Evolutionary conservation across 208 protist species (phyloP), one percentile per base, ranked within the genome.

Genomic region (Trypanosoma mega): DNA sequence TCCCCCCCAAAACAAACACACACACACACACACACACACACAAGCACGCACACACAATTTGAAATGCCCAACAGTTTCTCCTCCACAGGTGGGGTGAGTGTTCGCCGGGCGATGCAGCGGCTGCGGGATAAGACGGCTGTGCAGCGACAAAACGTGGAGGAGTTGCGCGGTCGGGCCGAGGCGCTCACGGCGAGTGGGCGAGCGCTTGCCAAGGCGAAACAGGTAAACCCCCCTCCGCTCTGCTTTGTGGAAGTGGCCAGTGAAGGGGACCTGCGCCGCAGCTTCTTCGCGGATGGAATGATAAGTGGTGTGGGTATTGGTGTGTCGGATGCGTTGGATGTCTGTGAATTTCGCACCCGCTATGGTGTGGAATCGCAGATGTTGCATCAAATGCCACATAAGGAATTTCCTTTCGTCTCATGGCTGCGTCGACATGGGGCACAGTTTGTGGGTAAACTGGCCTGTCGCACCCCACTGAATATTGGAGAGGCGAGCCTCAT

Each of bases 341-440:
- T 90, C 62, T 71, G 67, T 41, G 82, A 81, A 52, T 92, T 94
- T 49, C 73, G 75, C 56, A 90, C 81, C 11, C 72, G 80, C 48
- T 82, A 74, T 36, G 80, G 82, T 7, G 49, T 78, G 8, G 67
- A 88, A 27, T 80, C 84, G 7, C 72, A 78, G 29, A 57, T 85
- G 50, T 61, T 82, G 23, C 81, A 87, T 36, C 76, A 82, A 48
- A 58, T 76, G 41, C 76, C 65, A 12, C 66, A 71, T 12, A 72
- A 72, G 21, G 84, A 91, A 63, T 85, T 90, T 31, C 77, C 87
- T 0, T 74, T 94, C n/a, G 71, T 94, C 29, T 78, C 80, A 18
- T 94, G 87, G 87, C 65, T 94, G 45, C 81, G 82, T 7, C 69
- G 76, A 6, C 82, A 88, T 26, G 84, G 87, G 3, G 87, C 84